Conservation (phyloP, 2,329 filamentous ascomycete genomes). For the Stylonectria norvegica region DNA sequence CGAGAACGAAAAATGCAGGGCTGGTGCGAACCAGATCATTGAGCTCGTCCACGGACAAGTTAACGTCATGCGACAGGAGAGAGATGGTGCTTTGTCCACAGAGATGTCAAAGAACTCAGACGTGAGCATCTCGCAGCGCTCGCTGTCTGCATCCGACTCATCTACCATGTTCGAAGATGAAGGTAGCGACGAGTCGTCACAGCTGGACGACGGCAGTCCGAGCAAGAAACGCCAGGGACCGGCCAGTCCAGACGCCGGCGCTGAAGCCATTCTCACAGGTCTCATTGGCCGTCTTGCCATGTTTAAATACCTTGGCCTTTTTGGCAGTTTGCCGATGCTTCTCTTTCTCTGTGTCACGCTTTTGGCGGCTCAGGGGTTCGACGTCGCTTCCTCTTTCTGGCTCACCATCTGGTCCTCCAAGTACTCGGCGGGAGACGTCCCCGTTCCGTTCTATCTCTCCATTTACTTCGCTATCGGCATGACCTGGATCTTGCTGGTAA, state of each 20-base stretch:
- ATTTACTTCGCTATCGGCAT: conserved; percentile 2
- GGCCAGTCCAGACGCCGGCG: not conserved
- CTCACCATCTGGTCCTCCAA: conserved; percentile 5
- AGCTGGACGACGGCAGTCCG: not conserved
- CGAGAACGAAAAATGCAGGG: not conserved
- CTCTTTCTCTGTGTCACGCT: not conserved
- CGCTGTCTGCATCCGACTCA: not conserved
- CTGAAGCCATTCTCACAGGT: conserved; percentile 1
- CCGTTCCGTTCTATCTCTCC: not conserved
- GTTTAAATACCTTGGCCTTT: conserved; percentile 4
- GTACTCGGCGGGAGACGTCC: not conserved
- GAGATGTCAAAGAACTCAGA: not conserved
- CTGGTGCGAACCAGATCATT: conserved; percentile 1
- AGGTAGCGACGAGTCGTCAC: not conserved
- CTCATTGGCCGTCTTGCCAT: conserved; percentile 1
- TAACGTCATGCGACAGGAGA: not conserved
- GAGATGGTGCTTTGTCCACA: not conserved
- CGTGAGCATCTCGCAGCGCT: not conserved
- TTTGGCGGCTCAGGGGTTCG: not conserved
- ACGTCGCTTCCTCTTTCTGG: conserved; percentile 3
- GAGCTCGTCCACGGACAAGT: not conserved
- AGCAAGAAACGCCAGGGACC: not conserved
- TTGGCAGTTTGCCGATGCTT: not conserved
- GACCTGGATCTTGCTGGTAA: not conserved
- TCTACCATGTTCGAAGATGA: not conserved